Evolutionary conservation across 768 basidiomycete species (phyloP).

Genomic region (Boletus rubescentipes): DNA sequence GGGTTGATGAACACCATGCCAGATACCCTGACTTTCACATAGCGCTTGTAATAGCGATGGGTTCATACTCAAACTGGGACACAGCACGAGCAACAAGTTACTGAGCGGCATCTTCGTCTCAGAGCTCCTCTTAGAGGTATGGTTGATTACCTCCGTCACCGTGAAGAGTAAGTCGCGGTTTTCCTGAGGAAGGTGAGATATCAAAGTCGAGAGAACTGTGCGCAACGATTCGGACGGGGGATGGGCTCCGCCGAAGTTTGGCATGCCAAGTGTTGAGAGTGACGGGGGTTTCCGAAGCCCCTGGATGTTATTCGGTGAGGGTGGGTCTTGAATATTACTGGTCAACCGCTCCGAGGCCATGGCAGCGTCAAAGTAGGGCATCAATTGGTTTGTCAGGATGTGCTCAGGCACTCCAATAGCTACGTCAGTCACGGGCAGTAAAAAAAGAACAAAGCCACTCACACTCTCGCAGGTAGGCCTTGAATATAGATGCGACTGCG

Average conservation of each 20-base stretch:
- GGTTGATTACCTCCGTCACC: conserved; percentile 75
- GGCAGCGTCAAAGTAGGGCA: conserved; percentile 77
- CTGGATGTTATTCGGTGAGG: conserved; percentile 37
- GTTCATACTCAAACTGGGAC: conserved; percentile 80
- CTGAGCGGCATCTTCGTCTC: conserved; percentile 92
- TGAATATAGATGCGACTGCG: conserved; percentile 90
- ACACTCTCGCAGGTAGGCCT: conserved; percentile 91
- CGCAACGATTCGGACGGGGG: conserved; percentile 61
- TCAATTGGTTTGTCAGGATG: conserved; percentile 70
- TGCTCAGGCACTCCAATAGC: conserved; percentile 75
- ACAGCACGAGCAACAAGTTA: conserved; percentile 85
- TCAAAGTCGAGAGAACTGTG: conserved; percentile 58
- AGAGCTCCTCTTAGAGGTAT: conserved; percentile 63
- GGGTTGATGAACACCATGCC: conserved; percentile 39
- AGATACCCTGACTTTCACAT: conserved; percentile 69
- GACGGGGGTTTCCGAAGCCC: conserved; percentile 74
- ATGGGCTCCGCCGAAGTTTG: conserved; percentile 57
- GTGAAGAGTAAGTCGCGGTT: conserved; percentile 85
- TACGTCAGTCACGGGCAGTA: conserved; percentile 4
- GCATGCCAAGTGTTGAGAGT: conserved; percentile 74
- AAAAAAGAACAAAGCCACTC: conserved; percentile 36
- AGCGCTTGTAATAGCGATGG: conserved; percentile 69
- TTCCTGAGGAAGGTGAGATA: conserved; percentile 70
- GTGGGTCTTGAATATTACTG: conserved; percentile 26
- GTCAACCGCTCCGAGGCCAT: conserved; percentile 52